Conservation (phyloP, 2,329 filamentous ascomycete species). For the Fusarium succisae region DNA sequence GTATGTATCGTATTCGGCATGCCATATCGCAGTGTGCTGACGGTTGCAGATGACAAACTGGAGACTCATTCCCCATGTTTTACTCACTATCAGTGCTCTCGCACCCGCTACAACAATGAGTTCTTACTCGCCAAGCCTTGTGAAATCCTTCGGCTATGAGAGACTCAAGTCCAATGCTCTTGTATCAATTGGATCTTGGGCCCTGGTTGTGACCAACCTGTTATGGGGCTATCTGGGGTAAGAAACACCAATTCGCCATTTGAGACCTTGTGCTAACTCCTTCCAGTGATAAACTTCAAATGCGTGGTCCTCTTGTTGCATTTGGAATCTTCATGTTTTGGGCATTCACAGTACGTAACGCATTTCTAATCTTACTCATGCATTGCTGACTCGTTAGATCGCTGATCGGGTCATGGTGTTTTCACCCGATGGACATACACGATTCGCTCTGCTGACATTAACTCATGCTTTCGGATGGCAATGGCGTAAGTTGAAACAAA, state of each 20-base stretch:
- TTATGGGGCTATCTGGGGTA: constrained; percentile 41
- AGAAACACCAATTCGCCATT: background rate
- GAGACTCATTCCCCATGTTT: constrained; percentile 48
- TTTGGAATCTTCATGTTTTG: constrained; percentile 31
- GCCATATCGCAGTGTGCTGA: background rate
- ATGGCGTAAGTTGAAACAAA: constrained; percentile 25
- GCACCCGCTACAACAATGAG: constrained; percentile 27
- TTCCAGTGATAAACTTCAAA: constrained; percentile 28
- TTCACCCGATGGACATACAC: constrained; percentile 21
- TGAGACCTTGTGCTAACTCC: background rate
- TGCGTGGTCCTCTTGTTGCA: constrained; percentile 31
- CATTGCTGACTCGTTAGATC: constrained; percentile 12
- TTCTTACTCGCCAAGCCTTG: constrained; percentile 39
- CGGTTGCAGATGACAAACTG: constrained; percentile 48
- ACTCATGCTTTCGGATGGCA: constrained; percentile 26
- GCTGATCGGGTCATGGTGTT: constrained; percentile 30
- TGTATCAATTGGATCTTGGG: constrained; percentile 49
- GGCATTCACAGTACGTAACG: constrained; percentile 18
- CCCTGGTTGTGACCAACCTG: constrained; percentile 46
- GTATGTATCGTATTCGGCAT: constrained; percentile 31
- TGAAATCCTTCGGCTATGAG: constrained; percentile 48
- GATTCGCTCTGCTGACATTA: constrained; percentile 26
- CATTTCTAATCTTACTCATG: background rate
- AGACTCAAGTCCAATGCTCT: constrained; percentile 45
- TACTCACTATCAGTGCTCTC: constrained; percentile 32